These are phyloP conservation scores for Trypanosoma melophagium DNA, from an alignment of 208 protist species.

Conservation along the genomic window DNA sequence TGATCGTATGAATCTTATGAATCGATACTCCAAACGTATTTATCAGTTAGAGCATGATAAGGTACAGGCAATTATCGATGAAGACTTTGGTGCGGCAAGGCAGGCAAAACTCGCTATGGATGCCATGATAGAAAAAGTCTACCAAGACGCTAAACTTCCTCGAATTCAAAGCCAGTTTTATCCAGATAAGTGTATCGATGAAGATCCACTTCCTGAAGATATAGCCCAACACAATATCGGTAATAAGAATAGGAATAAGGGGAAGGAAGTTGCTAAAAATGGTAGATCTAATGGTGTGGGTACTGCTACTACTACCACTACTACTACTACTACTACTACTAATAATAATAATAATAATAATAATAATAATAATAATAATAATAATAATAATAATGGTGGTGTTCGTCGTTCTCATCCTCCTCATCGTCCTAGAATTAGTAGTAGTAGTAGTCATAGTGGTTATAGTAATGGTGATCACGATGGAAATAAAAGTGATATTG, in stretches of 20 bases:
- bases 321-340: no score
- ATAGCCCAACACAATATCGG: neutral
- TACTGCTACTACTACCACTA: no score
- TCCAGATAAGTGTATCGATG: constrained; percentile 5
- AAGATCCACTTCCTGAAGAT: neutral
- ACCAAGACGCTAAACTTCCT: constrained; percentile 47
- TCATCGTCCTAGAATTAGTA: no score
- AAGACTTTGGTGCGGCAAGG: constrained; percentile 86
- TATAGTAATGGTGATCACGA: neutral
- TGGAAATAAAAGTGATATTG: neutral
- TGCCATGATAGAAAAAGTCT: constrained; percentile 51
- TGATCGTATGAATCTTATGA: constrained; percentile 74
- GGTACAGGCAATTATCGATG: constrained; percentile 87
- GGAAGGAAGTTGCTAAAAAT: neutral
- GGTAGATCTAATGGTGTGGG: neutral
- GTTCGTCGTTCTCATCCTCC: no score
- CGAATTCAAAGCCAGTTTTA: constrained; percentile 22
- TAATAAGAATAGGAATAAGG: neutral
- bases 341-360: no score
- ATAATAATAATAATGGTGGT: neutral
- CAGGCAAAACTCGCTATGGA: constrained; percentile 74
- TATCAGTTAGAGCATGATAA: constrained; percentile 87
- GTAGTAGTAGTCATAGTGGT: neutral
- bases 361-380: neutral
- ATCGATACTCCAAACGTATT: constrained; percentile 55